phyloP scores from a whole-genome alignment of 2,329 filamentous ascomycete species.

The Aspergillus sp. region DNA sequence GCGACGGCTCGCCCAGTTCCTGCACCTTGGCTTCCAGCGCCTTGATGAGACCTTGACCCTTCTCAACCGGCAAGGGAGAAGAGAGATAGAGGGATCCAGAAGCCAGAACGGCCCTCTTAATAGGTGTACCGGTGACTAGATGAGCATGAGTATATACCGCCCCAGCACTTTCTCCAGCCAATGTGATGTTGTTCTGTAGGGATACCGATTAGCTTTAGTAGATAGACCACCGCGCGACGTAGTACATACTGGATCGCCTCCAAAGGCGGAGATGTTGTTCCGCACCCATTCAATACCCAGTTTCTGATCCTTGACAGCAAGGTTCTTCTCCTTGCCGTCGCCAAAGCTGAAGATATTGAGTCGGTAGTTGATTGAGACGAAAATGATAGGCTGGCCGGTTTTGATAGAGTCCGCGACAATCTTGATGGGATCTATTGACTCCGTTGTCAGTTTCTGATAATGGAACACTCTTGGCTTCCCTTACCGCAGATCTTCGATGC shows the following conservation, averaged over 20 bases:
- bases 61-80: constrained; percentile 41
- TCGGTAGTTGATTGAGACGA: constrained; percentile 48
- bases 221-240: not conserved
- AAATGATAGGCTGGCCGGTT: constrained; percentile 41
- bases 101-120: constrained; percentile 41
- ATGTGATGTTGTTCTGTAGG: constrained; percentile 41
- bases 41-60: constrained; percentile 35
- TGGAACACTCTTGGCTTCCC: not conserved
- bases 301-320: constrained; percentile 42
- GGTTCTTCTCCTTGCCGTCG: constrained; percentile 43
- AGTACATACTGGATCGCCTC: constrained; percentile 42
- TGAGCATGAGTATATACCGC: constrained; percentile 51
- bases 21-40: constrained; percentile 32
- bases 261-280: constrained; percentile 43
- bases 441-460: not conserved
- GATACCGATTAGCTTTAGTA: not conserved
- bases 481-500: constrained; percentile 47
- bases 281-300: constrained; percentile 44
- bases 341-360: constrained; percentile 52
- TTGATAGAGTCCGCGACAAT: constrained; percentile 42
- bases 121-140: constrained; percentile 34
- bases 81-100: constrained; percentile 50
- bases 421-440: constrained; percentile 33
- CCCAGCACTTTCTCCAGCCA: constrained; percentile 52
- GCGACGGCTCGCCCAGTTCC: constrained; percentile 28